Percentiles rank a stretch among this genome's conserved stretches.
Conservation (phyloP, 768 basidiomycete genomes). For the Boletus vinaceobasis region DNA sequence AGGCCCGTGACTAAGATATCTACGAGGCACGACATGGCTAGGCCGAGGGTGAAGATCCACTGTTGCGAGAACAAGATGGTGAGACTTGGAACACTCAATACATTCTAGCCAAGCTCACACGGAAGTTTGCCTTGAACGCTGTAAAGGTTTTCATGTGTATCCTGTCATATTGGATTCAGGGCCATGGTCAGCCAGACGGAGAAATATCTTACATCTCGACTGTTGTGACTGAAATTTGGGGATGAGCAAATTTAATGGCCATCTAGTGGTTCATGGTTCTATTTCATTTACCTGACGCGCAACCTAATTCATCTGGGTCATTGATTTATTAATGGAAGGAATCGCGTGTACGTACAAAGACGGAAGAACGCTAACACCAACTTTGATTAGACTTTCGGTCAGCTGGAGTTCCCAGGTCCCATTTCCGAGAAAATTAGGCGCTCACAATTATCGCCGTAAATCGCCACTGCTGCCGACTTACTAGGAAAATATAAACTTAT, state of each 20-base stretch:
- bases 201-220: constrained; percentile 26
- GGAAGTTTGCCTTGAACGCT: constrained; percentile 23
- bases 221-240: constrained; percentile 24
- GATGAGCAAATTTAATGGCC: constrained; percentile 17
- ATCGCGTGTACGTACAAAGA: constrained; percentile 21
- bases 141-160: constrained; percentile 25
- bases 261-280: background rate
- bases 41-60: constrained; percentile 52
- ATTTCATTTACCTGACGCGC: constrained; percentile 25
- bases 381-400: constrained; percentile 13
- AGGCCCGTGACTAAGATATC: constrained; percentile 48
- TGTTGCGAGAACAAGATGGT: constrained; percentile 16
- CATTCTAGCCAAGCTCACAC: constrained; percentile 5
- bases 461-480: constrained; percentile 28
- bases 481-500: constrained; percentile 6
- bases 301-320: constrained; percentile 30
- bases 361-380: constrained; percentile 30
- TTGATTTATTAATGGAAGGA: background rate
- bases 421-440: constrained; percentile 1
- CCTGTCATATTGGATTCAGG: constrained; percentile 12
- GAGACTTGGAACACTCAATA: background rate
- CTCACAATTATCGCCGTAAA: constrained; percentile 35
- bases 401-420: background rate
- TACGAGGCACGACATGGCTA: constrained; percentile 46
- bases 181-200: background rate